Base-by-base conservation (phyloP, 2,329 filamentous ascomycete species). In the Fragosphaeria purpurea region DNA sequence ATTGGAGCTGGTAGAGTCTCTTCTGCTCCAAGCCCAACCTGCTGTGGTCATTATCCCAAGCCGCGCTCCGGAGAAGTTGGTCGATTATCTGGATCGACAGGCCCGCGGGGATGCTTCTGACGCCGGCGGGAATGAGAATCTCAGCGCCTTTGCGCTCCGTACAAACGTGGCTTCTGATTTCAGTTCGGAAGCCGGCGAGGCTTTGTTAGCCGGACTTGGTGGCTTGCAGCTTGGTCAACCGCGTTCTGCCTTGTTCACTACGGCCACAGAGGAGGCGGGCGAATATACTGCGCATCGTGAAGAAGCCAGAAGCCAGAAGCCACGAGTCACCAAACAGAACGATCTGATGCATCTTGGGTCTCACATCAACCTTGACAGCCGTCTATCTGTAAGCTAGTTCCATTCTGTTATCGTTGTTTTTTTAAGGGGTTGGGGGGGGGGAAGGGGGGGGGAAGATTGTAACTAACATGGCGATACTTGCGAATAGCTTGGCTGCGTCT, bases 81-180 rank as follows among this genome's bases (percentile, higher is more conserved):
- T 64, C 13, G 56, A 63, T 8, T 62, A 64, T 47, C 64, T 72
- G 5, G 45, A 56, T 13, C 48, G 50, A 5, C 44, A 42, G 10
- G 41, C 50, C 5, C 33, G 11, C 7, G 22, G 9, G 5, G 8
- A 7, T 8, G 22, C 7, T 7, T 11, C 39, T 5, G n/a, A 6
- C 5, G 12, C 11, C 7, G 5, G 11, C 7, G 34, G 5, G 4
- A 39, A 49, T 7, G 39, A 13, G 5, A 32, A 45, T 1, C n/a
- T 33, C 4, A 13, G 12, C 22, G 46, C 47, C 3, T 75, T 75
- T 57, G 62, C 73, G 34, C 61, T 95, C 5, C 84, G 89, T 44
- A 74, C 82, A 8, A 72, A 88, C 7, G 80, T 85, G 13, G 80
- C 82, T 0, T 72, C 77, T 4, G 87, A 95, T 45, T 96, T 95